Base-by-base conservation (phyloP, 352 stramenopile genomes). In the Thalassiosira exigua region DNA sequence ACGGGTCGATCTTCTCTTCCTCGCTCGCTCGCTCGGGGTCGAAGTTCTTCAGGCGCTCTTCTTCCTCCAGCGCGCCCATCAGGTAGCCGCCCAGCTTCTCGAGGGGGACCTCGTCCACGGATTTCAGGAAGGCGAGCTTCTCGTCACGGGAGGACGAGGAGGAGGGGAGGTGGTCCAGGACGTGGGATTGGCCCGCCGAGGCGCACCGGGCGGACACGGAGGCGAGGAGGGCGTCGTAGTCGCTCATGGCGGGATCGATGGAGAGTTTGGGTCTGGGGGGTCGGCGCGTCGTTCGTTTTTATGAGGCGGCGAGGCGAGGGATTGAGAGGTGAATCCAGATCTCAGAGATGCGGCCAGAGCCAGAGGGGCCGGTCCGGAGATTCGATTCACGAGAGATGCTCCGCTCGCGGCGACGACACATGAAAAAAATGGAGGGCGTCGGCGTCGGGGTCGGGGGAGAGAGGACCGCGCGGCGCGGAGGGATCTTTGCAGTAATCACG, bases 31-130 rank as follows among this genome's bases (percentile, higher is more conserved):
- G 57, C 29, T 51, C 26, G 17, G 64, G 53, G 59, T 74, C 53
- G 22, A 58, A 39, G 33, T 74, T 76, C 48, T 75, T 59, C 22
- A 82, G 39, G 12, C 62, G 80, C 53, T 84, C 58, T 36, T 82
- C 64, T 24, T 88, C 80, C 3, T 61, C 67, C 1, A 87, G 29
- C 11, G 84, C 84, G n/a, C 75, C 52, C 1, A 66, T 30, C 2
- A 92, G 69, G 22, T 84, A 87, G 24, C 52, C 32, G 9, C 72
- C 66, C 5, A 92, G 59, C 42, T 82, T 81, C 69, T 91, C 86
- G 3, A 93, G 58, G n/a, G 76, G 76, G 14, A 85, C 51, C 17
- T 66, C 69, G 19, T 69, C 32, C n/a, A 85, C 50, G 26, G 76
- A 85, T 68, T 73, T 24, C 27, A 85, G 69, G 54, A 85, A 80